Percentiles rank a stretch among this genome's conserved stretches.
These are phyloP conservation scores for Sextonia rubra DNA, from an alignment of 164 flowering plant species.

Conservation along the genomic window DNA sequence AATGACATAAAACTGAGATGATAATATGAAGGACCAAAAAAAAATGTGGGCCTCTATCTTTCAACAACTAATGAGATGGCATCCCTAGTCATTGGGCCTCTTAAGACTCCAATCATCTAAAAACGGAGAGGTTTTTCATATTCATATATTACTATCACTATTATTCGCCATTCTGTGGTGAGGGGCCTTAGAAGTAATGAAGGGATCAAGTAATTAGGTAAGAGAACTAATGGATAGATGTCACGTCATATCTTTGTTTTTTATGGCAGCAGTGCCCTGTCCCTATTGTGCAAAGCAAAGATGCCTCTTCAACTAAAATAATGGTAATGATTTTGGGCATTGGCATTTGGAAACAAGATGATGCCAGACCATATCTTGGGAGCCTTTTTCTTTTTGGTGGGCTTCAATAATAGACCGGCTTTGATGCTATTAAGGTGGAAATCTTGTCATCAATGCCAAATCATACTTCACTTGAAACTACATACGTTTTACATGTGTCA, in stretches of 20 bases:
- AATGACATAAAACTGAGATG: no score
- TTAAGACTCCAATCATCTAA: no score
- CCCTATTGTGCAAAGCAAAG: conserved; percentile 8
- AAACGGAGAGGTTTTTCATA: no score
- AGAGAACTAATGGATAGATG: not conserved
- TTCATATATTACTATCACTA: no score
- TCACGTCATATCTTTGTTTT: not conserved
- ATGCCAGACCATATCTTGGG: not conserved
- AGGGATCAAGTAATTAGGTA: not conserved
- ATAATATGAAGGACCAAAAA: no score
- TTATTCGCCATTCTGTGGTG: no score
- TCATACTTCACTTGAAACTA: not conserved
- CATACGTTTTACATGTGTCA: not conserved
- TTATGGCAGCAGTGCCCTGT: not conserved
- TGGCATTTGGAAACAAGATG: not conserved
- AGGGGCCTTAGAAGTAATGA: not conserved
- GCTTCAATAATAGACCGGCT: not conserved
- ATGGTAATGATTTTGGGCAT: not conserved
- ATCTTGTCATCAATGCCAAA: conserved; percentile 6
- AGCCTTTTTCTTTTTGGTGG: conserved; percentile 3
- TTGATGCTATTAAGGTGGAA: conserved; percentile 4
- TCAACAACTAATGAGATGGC: no score
- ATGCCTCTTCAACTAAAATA: not conserved
- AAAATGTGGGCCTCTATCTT: no score
- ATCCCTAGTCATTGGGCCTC: no score